A percentile compares a stretch with the other conserved stretches of the same genome.
Conservation (phyloP, 2,329 filamentous ascomycete genomes). For the Elsinoe batatas region DNA sequence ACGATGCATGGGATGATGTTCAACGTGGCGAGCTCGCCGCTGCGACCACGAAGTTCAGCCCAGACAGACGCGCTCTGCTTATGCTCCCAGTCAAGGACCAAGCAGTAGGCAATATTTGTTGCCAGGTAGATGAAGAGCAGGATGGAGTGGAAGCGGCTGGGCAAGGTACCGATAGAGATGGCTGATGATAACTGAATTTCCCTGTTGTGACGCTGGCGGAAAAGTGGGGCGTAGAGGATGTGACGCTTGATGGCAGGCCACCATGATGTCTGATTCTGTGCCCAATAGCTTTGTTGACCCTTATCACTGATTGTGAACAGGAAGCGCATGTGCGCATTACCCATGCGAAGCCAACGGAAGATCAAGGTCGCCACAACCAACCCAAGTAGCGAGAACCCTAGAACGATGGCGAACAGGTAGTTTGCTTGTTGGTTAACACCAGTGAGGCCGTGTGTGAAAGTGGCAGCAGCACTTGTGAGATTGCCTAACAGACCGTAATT, state of each 20-base stretch:
- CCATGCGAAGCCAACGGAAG: conserved; percentile 34
- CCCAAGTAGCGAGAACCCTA: conserved; percentile 30
- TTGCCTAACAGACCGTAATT: conserved; percentile 16
- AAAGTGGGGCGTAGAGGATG: conserved; percentile 60
- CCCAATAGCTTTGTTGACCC: conserved; percentile 37
- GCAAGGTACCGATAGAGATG: conserved; percentile 65
- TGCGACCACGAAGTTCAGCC: conserved; percentile 76
- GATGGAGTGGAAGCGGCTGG: conserved; percentile 65
- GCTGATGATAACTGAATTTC: conserved; percentile 60
- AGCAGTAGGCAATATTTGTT: conserved; percentile 68
- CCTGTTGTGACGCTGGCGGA: conserved; percentile 65
- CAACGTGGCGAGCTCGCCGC: conserved; percentile 71
- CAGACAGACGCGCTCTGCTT: conserved; percentile 46
- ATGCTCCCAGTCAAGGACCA: conserved; percentile 51
- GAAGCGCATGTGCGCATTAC: conserved; percentile 36
- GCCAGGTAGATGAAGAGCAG: conserved; percentile 58
- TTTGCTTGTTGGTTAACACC: conserved; percentile 41
- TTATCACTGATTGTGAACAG: conserved; percentile 35
- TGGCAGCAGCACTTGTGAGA: conserved; percentile 13
- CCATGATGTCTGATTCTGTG: conserved; percentile 33
- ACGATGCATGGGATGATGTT: conserved; percentile 91
- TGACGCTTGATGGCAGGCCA: conserved; percentile 55
- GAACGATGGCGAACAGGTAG: conserved; percentile 37
- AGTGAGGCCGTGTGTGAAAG: conserved; percentile 35
- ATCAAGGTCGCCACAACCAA: conserved; percentile 30